phyloP scores from a whole-genome alignment of 805 yeast species.

The Myxozyma monticola region DNA sequence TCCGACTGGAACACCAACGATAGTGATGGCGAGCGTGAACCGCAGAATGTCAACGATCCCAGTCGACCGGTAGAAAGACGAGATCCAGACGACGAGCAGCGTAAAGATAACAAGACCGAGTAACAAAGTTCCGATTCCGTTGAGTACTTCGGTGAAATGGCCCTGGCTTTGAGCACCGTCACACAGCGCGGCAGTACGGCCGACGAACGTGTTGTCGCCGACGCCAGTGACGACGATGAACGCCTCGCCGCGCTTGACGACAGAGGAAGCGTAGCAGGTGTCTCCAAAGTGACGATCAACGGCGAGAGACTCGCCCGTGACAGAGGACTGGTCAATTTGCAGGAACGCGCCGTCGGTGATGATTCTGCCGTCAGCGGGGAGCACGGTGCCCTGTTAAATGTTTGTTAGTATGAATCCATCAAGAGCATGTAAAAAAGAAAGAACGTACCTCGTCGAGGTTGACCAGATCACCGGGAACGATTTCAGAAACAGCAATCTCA shows the following conservation, averaged over 20 bases:
- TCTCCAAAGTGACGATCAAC: slow-evolving; percentile 91
- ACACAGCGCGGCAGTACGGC: slow-evolving; percentile 96
- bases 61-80: slow-evolving; percentile 91
- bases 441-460: slow-evolving; percentile 88
- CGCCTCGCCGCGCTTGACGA: slow-evolving; percentile 95
- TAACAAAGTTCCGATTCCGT: slow-evolving; percentile 94
- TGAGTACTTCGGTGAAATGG: slow-evolving; percentile 95
- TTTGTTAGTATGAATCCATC: no score
- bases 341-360: slow-evolving; percentile 82
- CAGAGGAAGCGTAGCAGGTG: slow-evolving; percentile 85
- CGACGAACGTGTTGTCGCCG: slow-evolving; percentile 94
- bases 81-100: slow-evolving; percentile 84
- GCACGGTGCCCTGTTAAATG: slow-evolving; percentile 92
- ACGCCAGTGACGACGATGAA: slow-evolving; percentile 93
- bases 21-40: slow-evolving; percentile 92
- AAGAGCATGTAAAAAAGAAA: no score
- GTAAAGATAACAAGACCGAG: slow-evolving; percentile 86
- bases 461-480: slow-evolving; percentile 93
- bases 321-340: slow-evolving; percentile 95
- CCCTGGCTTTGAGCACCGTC: slow-evolving; percentile 94
- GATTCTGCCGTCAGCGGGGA: slow-evolving; percentile 91
- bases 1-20: slow-evolving; percentile 98
- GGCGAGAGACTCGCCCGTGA: slow-evolving; percentile 96
- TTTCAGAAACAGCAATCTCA: slow-evolving; percentile 78
- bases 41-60: slow-evolving; percentile 84